phyloP scores from a whole-genome alignment of 2,329 filamentous ascomycete species.

The Hymenoscyphus occultus region DNA sequence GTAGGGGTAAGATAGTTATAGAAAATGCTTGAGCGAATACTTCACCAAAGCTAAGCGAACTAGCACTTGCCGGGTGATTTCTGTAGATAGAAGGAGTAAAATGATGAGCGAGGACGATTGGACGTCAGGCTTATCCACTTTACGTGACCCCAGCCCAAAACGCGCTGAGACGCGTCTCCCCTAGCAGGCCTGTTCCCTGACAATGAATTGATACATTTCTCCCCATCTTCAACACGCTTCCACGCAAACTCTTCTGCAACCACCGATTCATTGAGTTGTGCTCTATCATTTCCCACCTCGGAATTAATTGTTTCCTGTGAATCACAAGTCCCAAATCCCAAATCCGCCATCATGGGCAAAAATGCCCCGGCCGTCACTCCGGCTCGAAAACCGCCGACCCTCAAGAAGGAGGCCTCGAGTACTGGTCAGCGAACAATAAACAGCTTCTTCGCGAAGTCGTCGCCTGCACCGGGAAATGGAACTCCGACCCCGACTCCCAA shows the following conservation, averaged over 20 bases:
- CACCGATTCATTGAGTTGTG: background rate
- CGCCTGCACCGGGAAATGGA: constrained; percentile 42
- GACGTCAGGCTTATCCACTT: no score
- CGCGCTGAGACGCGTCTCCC: background rate
- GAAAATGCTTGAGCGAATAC: no score
- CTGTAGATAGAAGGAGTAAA: no score
- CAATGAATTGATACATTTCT: background rate
- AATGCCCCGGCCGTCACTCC: constrained; percentile 26
- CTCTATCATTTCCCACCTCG: background rate
- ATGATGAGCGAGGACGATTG: no score
- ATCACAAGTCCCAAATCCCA: background rate
- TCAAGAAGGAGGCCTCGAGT: constrained; percentile 36
- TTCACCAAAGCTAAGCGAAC: no score
- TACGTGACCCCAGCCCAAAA: no score
- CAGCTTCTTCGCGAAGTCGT: constrained; percentile 71
- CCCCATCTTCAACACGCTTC: background rate
- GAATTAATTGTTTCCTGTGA: background rate
- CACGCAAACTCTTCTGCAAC: background rate
- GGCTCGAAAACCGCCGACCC: constrained; percentile 27
- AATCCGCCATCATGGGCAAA: constrained; percentile 22
- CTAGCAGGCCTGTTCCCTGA: no score
- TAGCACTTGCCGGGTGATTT: no score
- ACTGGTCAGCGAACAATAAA: constrained; percentile 65
- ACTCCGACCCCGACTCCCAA: constrained; percentile 41
- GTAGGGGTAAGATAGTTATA: no score